phyloP scores from a whole-genome alignment of 2,329 filamentous ascomycete genomes.

The Colletotrichum phormii region DNA sequence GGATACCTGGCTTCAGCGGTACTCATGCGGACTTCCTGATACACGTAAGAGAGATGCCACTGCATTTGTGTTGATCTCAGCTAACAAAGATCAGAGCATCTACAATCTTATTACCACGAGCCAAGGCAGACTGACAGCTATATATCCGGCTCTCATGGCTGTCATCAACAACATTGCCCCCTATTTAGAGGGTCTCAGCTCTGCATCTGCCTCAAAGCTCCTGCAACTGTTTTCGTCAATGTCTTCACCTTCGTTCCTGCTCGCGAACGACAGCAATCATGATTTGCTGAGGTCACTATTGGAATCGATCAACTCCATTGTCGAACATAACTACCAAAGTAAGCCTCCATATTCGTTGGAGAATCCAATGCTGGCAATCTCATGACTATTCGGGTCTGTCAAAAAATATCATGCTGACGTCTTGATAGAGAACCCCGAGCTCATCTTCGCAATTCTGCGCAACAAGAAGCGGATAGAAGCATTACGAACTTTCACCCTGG shows the following conservation, averaged over 20 bases:
- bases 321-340: constrained; percentile 90
- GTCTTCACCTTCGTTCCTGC: constrained; percentile 90
- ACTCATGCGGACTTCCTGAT: constrained; percentile 95
- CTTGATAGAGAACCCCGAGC: constrained; percentile 77
- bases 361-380: not conserved
- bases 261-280: constrained; percentile 94
- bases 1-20: constrained; percentile 85
- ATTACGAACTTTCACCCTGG: constrained; percentile 87
- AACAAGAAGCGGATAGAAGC: constrained; percentile 88
- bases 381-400: not conserved
- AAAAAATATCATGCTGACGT: constrained; percentile 10
- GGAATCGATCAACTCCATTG: constrained; percentile 88
- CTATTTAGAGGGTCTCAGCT: constrained; percentile 81
- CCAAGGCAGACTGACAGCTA: constrained; percentile 88
- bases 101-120: constrained; percentile 91
- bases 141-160: constrained; percentile 91
- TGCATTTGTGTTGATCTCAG: not conserved
- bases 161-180: constrained; percentile 95
- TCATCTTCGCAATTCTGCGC: constrained; percentile 83
- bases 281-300: constrained; percentile 82
- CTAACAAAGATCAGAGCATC: constrained; percentile 73
- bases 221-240: constrained; percentile 91
- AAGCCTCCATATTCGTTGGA: constrained; percentile 47
- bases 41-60: constrained; percentile 70
- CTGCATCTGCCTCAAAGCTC: constrained; percentile 81